Evolutionary conservation across 2,329 filamentous ascomycete species (phyloP).

Genomic region (Penicillium sp.): DNA sequence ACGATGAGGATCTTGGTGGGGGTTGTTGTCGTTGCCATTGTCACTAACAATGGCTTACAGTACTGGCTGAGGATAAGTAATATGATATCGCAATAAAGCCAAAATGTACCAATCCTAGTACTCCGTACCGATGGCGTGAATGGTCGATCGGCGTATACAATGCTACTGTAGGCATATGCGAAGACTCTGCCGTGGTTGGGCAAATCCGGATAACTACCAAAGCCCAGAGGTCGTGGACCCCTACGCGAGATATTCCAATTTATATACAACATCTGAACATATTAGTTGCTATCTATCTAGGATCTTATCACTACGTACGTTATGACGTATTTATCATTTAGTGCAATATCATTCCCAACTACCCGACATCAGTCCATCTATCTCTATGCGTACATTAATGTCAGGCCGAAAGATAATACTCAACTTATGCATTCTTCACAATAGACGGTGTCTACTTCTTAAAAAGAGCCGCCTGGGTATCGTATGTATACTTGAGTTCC

Average conservation of each 20-base stretch:
- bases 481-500: slow-evolving; percentile 64
- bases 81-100: too few relatives aligned
- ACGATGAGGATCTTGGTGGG: slow-evolving; percentile 35
- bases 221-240: too few relatives aligned
- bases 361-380: not conserved
- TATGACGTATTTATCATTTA: not conserved
- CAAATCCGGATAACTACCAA: too few relatives aligned
- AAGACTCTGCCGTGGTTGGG: too few relatives aligned
- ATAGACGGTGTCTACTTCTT: slow-evolving; percentile 19
- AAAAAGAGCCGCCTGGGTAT: slow-evolving; percentile 60
- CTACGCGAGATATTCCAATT: too few relatives aligned
- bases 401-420: not conserved
- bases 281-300: too few relatives aligned
- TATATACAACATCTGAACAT: too few relatives aligned
- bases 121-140: too few relatives aligned
- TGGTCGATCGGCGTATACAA: too few relatives aligned
- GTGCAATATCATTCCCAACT: not conserved
- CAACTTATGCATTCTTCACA: not conserved
- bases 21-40: slow-evolving; percentile 5
- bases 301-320: not conserved
- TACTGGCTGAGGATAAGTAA: not conserved
- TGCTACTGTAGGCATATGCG: too few relatives aligned
- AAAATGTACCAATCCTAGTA: too few relatives aligned
- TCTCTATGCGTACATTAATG: not conserved
- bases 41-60: too few relatives aligned